These are phyloP conservation scores for Cyathus striatus DNA, from an alignment of 768 basidiomycete species.

Conservation along the genomic window DNA sequence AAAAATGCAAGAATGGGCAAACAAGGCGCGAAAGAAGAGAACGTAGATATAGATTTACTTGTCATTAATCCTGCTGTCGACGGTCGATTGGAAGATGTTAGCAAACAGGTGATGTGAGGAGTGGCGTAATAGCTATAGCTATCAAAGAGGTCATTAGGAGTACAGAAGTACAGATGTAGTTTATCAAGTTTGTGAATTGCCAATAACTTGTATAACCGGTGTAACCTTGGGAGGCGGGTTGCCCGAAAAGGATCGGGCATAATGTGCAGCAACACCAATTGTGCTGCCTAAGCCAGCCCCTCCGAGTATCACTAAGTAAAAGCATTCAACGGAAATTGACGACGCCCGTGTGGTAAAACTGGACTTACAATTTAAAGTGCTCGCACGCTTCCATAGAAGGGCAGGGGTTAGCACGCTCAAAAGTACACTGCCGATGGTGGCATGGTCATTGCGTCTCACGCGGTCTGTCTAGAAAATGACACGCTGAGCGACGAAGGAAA, in stretches of 20 bases:
- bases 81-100: slow-evolving; percentile 56
- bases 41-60: slow-evolving; percentile 42
- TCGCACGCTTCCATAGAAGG: slow-evolving; percentile 67
- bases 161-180: too few relatives aligned
- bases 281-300: slow-evolving; percentile 66
- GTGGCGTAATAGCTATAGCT: too few relatives aligned
- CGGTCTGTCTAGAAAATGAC: slow-evolving; percentile 38
- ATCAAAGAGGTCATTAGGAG: too few relatives aligned
- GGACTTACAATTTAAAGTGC: slow-evolving; percentile 49
- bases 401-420: slow-evolving; percentile 62
- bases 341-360: too few relatives aligned
- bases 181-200: too few relatives aligned
- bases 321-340: too few relatives aligned
- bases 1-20: slow-evolving; percentile 32
- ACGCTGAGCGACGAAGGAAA: background rate
- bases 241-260: slow-evolving; percentile 46
- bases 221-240: slow-evolving; percentile 31
- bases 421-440: slow-evolving; percentile 68
- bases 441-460: slow-evolving; percentile 66
- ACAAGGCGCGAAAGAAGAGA: slow-evolving; percentile 10
- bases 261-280: slow-evolving; percentile 54
- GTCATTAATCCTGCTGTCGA: slow-evolving; percentile 62
- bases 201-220: too few relatives aligned
- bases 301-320: slow-evolving; percentile 55
- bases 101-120: too few relatives aligned